These are phyloP conservation scores for Zasmidium angulare DNA, from an alignment of 2,329 filamentous ascomycete species.

Conservation along the genomic window DNA sequence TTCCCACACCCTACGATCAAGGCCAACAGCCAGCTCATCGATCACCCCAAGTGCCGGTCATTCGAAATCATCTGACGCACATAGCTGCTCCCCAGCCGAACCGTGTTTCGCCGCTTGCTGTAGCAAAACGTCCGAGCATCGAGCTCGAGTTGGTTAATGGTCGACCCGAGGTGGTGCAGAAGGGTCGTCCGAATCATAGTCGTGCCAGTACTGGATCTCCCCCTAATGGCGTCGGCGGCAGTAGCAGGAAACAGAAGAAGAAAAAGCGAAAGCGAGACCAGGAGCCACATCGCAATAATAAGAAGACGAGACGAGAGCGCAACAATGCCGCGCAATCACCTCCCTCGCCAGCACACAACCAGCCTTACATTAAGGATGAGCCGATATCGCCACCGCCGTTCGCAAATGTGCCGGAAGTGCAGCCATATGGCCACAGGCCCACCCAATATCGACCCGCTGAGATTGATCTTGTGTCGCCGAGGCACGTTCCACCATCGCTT, in stretches of 20 bases:
- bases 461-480: slow-evolving; percentile 41
- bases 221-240: slow-evolving; percentile 9
- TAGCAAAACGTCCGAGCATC: slow-evolving; percentile 47
- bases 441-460: slow-evolving; percentile 38
- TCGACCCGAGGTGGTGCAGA: slow-evolving; percentile 33
- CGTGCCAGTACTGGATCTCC: slow-evolving; percentile 32
- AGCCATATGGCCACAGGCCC: slow-evolving; percentile 41
- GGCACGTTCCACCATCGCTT: slow-evolving; percentile 40
- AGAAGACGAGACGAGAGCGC: slow-evolving; percentile 35
- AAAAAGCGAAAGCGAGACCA: slow-evolving; percentile 38
- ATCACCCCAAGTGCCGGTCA: slow-evolving; percentile 57
- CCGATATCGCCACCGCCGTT: slow-evolving; percentile 62
- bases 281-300: slow-evolving; percentile 15
- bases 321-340: slow-evolving; percentile 37
- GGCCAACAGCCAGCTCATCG: slow-evolving; percentile 30
- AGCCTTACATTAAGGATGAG: slow-evolving; percentile 62
- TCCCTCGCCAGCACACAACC: slow-evolving; percentile 35
- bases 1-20: slow-evolving; percentile 17
- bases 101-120: slow-evolving; percentile 61
- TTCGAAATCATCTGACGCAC: slow-evolving; percentile 61
- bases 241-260: slow-evolving; percentile 32
- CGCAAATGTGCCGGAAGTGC: slow-evolving; percentile 38
- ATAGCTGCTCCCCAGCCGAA: slow-evolving; percentile 76
- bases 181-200: slow-evolving; percentile 22
- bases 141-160: slow-evolving; percentile 50